Evolutionary conservation across 2,329 filamentous ascomycete species (phyloP), one percentile per base, ranked within the genome.

Genomic region (Cadophora sp.): DNA sequence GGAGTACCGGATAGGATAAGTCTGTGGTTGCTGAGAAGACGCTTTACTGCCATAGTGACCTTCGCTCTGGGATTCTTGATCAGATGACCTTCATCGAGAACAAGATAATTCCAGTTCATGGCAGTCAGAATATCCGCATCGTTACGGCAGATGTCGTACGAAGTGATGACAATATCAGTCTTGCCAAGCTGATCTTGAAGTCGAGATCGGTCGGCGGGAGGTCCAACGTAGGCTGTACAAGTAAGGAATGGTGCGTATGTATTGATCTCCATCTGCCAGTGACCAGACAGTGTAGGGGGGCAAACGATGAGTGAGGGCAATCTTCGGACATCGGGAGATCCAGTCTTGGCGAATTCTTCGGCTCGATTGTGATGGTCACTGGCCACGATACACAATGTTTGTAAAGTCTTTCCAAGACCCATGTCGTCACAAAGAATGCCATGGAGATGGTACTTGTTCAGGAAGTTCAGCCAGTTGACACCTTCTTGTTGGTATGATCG

Each of bases 31-130:
- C 94, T 97, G 7, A 88, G 81, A 41, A 99, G 84, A 66, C 88
- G 88, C 83, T 99, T 99, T 72, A 98, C 95, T 0, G 96, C 94
- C 68, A 94, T 86, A 0, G 93, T 96, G 68, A 96, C 96, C 82
- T 99, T 99, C 1, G 96, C 94, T 78, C 96, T 96, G 3, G 96
- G 94, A 78, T 99, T 99, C 84, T 99, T 99, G 84, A 99, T 99
- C 70, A 99, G 82, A 81, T 99, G 96, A 1, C 96, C 96, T 81
- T 99, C 96, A 76, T 99, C 96, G 8, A 99, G 87, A 4, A 99
- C 94, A 65, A 96, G 92, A 77, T 99, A 99, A 78, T 99, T 99
- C 94, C 95, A 99, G 72, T 87, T 96, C 76, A 96, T 88, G 64
- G 92, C 88, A 55, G 88, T 87, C 41, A 99, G 85, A 4, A 95